Evolutionary conservation across 148 eudicot genomes (phyloP).

Genomic region (Fallopia convolvulus): DNA sequence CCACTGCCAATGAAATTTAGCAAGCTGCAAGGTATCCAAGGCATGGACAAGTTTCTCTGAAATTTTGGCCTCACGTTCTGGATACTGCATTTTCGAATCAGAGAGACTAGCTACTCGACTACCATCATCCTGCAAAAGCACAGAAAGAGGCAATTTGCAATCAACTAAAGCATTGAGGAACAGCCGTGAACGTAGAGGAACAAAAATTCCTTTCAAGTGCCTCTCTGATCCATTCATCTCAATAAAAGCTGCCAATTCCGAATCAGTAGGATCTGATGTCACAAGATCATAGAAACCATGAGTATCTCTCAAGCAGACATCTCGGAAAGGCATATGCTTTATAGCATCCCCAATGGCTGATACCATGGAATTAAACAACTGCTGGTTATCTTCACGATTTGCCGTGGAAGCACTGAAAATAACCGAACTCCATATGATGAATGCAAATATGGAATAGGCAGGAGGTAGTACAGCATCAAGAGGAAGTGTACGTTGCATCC

Average conservation of each 20-base stretch:
- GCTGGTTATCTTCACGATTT: conserved; percentile 56
- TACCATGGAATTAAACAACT: conserved; percentile 49
- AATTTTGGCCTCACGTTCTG: conserved; percentile 57
- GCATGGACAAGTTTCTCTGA: conserved; percentile 62
- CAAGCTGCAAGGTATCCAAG: conserved; percentile 81
- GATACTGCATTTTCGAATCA: conserved; percentile 34
- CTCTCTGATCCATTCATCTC: conserved; percentile 57
- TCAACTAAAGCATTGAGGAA: conserved; percentile 79
- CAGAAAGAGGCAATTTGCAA: conserved; percentile 56
- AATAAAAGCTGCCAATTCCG: conserved; percentile 69
- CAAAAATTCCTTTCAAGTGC: conserved; percentile 51
- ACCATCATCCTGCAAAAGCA: conserved; percentile 32
- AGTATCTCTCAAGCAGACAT: conserved; percentile 72
- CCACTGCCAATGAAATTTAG: conserved; percentile 99
- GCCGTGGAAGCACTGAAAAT: conserved; percentile 36
- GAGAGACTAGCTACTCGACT: conserved; percentile 31
- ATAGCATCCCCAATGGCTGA: conserved; percentile 64
- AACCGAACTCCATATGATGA: conserved; percentile 75
- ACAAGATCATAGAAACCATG: conserved; percentile 60
- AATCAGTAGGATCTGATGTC: conserved; percentile 66
- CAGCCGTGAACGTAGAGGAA: conserved; percentile 78
- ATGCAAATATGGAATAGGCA: conserved; percentile 83
- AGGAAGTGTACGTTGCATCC: conserved; percentile 87
- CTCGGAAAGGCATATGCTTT: conserved; percentile 93
- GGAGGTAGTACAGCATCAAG: conserved; percentile 70